Conservation (phyloP, 257 asterid species). For the Rhazya stricta region DNA sequence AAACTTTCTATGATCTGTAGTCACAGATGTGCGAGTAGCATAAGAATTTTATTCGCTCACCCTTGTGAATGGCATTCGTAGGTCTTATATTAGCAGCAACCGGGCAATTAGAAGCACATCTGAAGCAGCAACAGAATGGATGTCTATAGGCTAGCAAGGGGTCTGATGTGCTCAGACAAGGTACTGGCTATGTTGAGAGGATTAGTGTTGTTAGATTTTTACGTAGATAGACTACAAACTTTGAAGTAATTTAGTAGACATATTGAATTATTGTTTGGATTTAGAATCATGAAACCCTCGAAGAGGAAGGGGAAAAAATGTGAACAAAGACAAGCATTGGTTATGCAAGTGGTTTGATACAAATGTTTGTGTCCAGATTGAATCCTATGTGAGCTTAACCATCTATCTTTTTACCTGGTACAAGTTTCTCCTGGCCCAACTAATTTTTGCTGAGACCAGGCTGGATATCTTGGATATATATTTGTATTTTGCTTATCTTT, state of each 20-base stretch:
- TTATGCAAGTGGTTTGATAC: background rate
- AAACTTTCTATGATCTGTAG: background rate
- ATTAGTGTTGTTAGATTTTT: background rate
- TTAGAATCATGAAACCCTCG: background rate
- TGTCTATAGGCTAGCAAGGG: slow-evolving; percentile 11
- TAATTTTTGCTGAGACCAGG: background rate
- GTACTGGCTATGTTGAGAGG: background rate
- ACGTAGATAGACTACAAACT: background rate
- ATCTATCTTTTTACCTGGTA: background rate
- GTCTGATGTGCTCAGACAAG: background rate
- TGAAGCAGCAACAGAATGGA: slow-evolving; percentile 30
- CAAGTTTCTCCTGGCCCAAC: background rate
- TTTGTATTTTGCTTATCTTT: background rate
- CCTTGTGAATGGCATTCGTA: slow-evolving; percentile 5
- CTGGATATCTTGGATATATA: background rate
- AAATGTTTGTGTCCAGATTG: background rate
- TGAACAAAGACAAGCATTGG: background rate
- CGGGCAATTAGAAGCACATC: slow-evolving; percentile 31
- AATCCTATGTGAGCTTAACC: background rate
- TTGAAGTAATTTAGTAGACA: background rate
- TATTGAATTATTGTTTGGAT: background rate
- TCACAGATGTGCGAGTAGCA: background rate
- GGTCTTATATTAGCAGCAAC: slow-evolving; percentile 37
- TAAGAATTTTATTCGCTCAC: background rate
- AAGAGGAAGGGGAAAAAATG: background rate